Percentiles rank a stretch among this genome's conserved stretches.
phyloP scores from a whole-genome alignment of 352 stramenopile genomes.

The Pythium volutum region DNA sequence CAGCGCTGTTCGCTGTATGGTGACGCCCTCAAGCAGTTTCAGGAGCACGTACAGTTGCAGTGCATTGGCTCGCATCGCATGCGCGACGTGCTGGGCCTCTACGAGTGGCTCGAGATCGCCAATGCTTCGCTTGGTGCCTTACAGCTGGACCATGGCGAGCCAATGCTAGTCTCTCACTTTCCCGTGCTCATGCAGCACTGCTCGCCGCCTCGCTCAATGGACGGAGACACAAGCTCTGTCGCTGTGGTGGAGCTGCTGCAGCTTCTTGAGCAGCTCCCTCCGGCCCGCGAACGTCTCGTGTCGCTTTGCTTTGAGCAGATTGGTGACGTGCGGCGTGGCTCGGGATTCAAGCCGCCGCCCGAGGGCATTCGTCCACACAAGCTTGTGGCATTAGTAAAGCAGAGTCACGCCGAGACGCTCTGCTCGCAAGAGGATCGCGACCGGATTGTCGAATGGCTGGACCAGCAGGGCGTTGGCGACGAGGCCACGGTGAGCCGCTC shows the following conservation, averaged over 20 bases:
- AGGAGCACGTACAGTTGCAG: conserved; percentile 23
- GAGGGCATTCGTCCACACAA: conserved; percentile 47
- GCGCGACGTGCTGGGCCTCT: conserved; percentile 8
- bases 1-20: conserved; percentile 36
- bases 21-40: conserved; percentile 15
- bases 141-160: background rate
- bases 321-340: conserved; percentile 36
- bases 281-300: conserved; percentile 37
- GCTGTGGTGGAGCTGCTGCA: conserved; percentile 34
- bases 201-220: conserved; percentile 20
- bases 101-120: conserved; percentile 19
- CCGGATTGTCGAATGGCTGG: conserved; percentile 35
- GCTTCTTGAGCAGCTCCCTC: conserved; percentile 36
- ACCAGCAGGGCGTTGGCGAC: conserved; percentile 2
- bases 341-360: conserved; percentile 42
- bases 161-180: conserved; percentile 40
- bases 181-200: conserved; percentile 52
- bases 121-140: conserved; percentile 15
- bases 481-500: conserved; percentile 26
- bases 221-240: conserved; percentile 1
- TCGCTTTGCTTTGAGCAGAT: conserved; percentile 60
- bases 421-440: conserved; percentile 38
- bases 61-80: conserved; percentile 22
- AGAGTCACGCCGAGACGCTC: conserved; percentile 33
- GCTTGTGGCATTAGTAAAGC: conserved; percentile 41